phyloP scores from a whole-genome alignment of 2,329 filamentous ascomycete species.

The Rasamsonia emersonii region DNA sequence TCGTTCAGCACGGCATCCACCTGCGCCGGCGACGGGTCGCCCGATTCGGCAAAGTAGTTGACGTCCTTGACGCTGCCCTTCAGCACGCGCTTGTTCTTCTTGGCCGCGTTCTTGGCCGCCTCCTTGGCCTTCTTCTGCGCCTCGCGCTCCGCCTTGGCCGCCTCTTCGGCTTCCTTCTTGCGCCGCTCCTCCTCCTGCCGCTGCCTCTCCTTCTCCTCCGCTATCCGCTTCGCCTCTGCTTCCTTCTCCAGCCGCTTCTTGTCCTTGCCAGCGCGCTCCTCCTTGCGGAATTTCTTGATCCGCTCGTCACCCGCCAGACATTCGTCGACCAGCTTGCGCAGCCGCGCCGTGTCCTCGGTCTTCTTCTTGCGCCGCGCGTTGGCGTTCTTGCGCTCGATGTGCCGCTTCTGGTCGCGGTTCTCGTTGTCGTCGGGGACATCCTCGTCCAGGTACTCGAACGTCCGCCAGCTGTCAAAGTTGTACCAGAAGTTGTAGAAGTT shows the following conservation, averaged over 20 bases:
- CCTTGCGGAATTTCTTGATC: constrained; percentile 94
- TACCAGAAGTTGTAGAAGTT: constrained; percentile 99
- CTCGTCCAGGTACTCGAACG: constrained; percentile 97
- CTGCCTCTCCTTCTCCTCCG: constrained; percentile 73
- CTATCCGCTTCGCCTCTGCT: constrained; percentile 77
- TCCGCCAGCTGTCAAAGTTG: constrained; percentile 96
- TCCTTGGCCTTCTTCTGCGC: constrained; percentile 94
- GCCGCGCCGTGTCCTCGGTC: constrained; percentile 88
- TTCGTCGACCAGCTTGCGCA: constrained; percentile 85
- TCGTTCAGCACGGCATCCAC: constrained; percentile 79
- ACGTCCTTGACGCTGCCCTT: constrained; percentile 91
- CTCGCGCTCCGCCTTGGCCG: constrained; percentile 76
- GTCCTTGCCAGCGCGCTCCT: constrained; percentile 89
- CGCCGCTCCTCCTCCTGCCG: constrained; percentile 77
- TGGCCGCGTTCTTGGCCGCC: constrained; percentile 94
- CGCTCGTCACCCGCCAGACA: constrained; percentile 78
- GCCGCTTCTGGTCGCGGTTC: constrained; percentile 97
- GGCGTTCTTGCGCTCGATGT: constrained; percentile 96
- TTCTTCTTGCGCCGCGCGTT: constrained; percentile 99
- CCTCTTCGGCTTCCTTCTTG: constrained; percentile 74
- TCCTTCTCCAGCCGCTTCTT: constrained; percentile 88
- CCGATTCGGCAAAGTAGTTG: constrained; percentile 78
- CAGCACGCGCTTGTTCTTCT: constrained; percentile 99
- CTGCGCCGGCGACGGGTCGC: constrained; percentile 62
- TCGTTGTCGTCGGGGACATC: constrained; percentile 98